Evolutionary conservation across 257 asterid genomes (phyloP).

Genomic region (Voacanga thouarsii): DNA sequence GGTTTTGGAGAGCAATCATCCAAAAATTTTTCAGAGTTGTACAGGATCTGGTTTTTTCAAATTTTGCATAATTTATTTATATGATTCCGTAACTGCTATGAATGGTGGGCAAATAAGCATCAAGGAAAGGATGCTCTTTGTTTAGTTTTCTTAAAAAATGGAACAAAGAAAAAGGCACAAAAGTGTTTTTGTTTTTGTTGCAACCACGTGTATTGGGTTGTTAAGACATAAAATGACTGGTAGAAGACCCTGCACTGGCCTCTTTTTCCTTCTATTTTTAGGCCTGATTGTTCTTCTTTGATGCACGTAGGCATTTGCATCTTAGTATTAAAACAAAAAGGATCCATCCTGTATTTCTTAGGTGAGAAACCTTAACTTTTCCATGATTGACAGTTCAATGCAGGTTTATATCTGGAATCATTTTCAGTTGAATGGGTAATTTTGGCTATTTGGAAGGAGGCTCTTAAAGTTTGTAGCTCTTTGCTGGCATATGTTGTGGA

Average conservation of each 20-base stretch:
- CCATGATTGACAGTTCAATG: background rate
- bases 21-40: too few species aligned
- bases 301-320: background rate
- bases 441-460: background rate
- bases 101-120: too few species aligned
- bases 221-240: background rate
- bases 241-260: background rate
- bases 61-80: too few species aligned
- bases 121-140: too few species aligned
- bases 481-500: background rate
- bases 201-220: background rate
- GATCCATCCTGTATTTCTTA: background rate
- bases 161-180: background rate
- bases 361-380: too few species aligned
- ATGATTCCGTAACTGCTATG: too few species aligned
- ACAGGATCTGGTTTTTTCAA: too few species aligned
- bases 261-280: too few species aligned
- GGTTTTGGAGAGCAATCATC: too few species aligned
- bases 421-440: conserved; percentile 1
- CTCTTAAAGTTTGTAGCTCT: background rate
- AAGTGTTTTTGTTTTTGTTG: background rate
- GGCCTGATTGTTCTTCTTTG: background rate
- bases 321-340: too few species aligned
- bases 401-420: background rate
- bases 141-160: too few species aligned